A percentile compares a stretch with the other conserved stretches of the same genome.
These are phyloP conservation scores for Parastagonospora nodorum DNA, from an alignment of 2,329 filamentous ascomycete genomes.

Conservation along the genomic window DNA sequence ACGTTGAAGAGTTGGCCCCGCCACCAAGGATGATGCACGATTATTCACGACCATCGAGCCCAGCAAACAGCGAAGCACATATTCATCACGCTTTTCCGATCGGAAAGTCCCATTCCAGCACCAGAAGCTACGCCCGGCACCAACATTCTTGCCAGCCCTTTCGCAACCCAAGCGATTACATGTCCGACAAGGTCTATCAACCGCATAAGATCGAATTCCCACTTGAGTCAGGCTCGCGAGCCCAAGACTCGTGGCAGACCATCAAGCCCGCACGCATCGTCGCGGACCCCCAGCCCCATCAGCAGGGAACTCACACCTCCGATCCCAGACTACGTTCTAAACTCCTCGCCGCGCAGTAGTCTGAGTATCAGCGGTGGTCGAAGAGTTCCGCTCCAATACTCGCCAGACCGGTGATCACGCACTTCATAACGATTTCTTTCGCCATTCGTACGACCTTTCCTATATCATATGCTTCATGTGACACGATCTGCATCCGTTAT, in stretches of 20 bases:
- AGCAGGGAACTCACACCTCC: conserved; percentile 47
- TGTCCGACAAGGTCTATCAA: conserved; percentile 42
- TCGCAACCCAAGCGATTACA: conserved; percentile 66
- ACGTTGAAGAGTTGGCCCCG: conserved; percentile 35
- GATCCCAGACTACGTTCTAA: conserved; percentile 52
- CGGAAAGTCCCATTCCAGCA: conserved; percentile 71
- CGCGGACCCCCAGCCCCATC: conserved; percentile 42
- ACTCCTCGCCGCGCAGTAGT: conserved; percentile 47
- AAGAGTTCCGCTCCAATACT: conserved; percentile 35
- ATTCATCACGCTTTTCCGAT: conserved; percentile 80
- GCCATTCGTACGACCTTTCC: background rate
- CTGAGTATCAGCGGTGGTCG: conserved; percentile 36
- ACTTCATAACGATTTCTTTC: background rate
- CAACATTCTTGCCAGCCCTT: conserved; percentile 71
- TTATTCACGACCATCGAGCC: conserved; percentile 45
- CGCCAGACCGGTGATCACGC: conserved; percentile 21
- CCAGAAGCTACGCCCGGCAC: conserved; percentile 70
- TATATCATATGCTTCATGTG: conserved; percentile 6
- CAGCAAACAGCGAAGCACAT: conserved; percentile 63
- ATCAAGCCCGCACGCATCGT: conserved; percentile 22
- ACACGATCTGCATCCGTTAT: conserved; percentile 10
- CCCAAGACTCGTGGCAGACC: conserved; percentile 30
- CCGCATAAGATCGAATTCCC: conserved; percentile 44
- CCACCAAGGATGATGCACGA: conserved; percentile 42
- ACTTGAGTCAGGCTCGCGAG: conserved; percentile 23